phyloP scores from a whole-genome alignment of 768 basidiomycete genomes.

The Lyophyllum shimeji region DNA sequence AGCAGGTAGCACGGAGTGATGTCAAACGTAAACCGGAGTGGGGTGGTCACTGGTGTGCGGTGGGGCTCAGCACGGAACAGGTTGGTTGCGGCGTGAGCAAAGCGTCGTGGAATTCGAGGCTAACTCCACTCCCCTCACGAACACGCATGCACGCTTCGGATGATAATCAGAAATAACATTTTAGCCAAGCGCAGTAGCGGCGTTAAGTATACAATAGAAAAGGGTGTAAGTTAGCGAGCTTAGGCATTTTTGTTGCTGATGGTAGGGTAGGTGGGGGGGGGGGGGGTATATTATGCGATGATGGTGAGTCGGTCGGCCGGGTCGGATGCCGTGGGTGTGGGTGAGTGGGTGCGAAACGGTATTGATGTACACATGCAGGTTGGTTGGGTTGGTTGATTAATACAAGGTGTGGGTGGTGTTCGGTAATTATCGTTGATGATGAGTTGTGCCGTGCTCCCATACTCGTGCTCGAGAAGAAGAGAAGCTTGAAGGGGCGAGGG shows the following conservation, averaged over 20 bases:
- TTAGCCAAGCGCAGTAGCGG: neutral
- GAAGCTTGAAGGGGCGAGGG: conserved; percentile 5
- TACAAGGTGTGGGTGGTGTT: conserved; percentile 17
- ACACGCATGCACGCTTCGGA: too few species aligned
- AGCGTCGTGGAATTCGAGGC: too few species aligned
- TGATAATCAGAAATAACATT: neutral
- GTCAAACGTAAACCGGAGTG: neutral
- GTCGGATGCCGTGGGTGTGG: neutral
- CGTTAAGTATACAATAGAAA: conserved; percentile 12
- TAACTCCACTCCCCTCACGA: too few species aligned
- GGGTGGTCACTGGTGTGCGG: neutral
- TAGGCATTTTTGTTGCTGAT: conserved; percentile 6
- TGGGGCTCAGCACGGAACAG: neutral
- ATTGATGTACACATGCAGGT: conserved; percentile 17
- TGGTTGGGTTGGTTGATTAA: too few species aligned
- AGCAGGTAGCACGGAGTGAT: neutral
- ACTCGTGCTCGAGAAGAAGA: too few species aligned
- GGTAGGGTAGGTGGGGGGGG: too few species aligned
- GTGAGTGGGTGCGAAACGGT: neutral
- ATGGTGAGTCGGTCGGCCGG: neutral
- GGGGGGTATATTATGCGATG: conserved; percentile 16
- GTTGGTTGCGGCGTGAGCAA: conserved; percentile 4
- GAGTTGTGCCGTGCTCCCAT: conserved; percentile 1
- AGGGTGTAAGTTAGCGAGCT: conserved; percentile 10
- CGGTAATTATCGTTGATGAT: conserved; percentile 9